Evolutionary conservation across 2,329 filamentous ascomycete species (phyloP).

Genomic region (Gremmenia infestans): DNA sequence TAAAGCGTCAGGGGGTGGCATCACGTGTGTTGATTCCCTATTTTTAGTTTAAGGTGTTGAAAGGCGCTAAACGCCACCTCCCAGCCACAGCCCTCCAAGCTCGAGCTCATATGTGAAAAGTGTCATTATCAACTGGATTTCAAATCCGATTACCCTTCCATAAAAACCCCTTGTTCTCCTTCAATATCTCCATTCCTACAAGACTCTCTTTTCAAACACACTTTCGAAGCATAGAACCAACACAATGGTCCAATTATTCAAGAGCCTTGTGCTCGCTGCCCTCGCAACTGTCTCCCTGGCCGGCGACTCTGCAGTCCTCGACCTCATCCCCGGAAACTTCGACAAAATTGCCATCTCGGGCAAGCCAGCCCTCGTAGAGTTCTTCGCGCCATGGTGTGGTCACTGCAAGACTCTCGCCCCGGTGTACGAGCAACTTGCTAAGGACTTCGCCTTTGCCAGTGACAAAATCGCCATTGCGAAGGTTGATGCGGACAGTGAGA

Average conservation of each 20-base stretch:
- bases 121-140: conserved; percentile 16
- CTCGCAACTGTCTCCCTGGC: conserved; percentile 41
- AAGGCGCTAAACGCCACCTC: not conserved
- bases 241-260: conserved; percentile 40
- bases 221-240: not conserved
- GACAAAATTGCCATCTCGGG: conserved; percentile 84
- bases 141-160: conserved; percentile 11
- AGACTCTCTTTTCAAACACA: not conserved
- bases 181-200: not conserved
- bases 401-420: conserved; percentile 98
- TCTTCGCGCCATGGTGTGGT: conserved; percentile 98
- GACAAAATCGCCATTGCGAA: conserved; percentile 83
- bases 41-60: not conserved
- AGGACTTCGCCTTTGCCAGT: conserved; percentile 64
- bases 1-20: not conserved
- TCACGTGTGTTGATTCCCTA: not conserved
- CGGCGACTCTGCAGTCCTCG: conserved; percentile 76
- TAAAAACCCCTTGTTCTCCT: not conserved
- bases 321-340: conserved; percentile 87
- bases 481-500: conserved; percentile 90
- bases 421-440: conserved; percentile 85
- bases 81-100: not conserved
- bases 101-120: conserved; percentile 5
- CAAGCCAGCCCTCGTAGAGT: conserved; percentile 94
- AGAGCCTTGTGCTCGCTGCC: conserved; percentile 54